These are phyloP conservation scores for Sutorius australiensis DNA, from an alignment of 768 basidiomycete genomes.

Conservation along the genomic window DNA sequence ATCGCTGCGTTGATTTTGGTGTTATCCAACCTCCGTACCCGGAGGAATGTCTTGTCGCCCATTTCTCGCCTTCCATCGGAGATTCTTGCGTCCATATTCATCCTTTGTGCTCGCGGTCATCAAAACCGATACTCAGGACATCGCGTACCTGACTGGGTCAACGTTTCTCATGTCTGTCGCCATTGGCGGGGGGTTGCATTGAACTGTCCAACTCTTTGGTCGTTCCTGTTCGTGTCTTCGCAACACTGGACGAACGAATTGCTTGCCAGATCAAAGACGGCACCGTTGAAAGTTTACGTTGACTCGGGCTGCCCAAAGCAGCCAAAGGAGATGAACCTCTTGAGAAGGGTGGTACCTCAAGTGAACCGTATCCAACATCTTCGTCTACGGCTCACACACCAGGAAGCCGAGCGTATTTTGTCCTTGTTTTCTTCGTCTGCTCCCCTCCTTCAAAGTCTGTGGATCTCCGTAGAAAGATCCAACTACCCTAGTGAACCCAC, in stretches of 20 bases:
- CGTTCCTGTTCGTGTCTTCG: slow-evolving; percentile 30
- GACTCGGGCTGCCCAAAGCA: slow-evolving; percentile 29
- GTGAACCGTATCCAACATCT: slow-evolving; percentile 34
- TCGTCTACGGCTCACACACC: slow-evolving; percentile 19
- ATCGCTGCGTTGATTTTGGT: slow-evolving; percentile 9
- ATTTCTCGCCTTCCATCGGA: slow-evolving; percentile 22
- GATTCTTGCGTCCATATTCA: slow-evolving; percentile 21
- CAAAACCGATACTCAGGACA: not conserved
- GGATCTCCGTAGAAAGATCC: slow-evolving; percentile 16
- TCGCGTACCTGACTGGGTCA: slow-evolving; percentile 19
- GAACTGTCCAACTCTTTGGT: slow-evolving; percentile 41
- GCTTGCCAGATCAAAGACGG: slow-evolving; percentile 43
- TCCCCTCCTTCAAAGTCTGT: slow-evolving; percentile 34
- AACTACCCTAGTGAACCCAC: slow-evolving; percentile 17
- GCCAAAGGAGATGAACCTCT: slow-evolving; percentile 25
- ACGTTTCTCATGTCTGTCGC: slow-evolving; percentile 23
- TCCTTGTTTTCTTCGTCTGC: slow-evolving; percentile 21
- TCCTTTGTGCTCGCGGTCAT: slow-evolving; percentile 4
- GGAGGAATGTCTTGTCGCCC: slow-evolving; percentile 14
- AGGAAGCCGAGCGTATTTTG: slow-evolving; percentile 26
- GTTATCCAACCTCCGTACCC: slow-evolving; percentile 15
- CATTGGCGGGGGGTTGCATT: slow-evolving; percentile 46
- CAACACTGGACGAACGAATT: slow-evolving; percentile 40
- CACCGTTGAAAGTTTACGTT: slow-evolving; percentile 21
- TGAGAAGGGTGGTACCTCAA: slow-evolving; percentile 32